A percentile compares a stretch with the other conserved stretches of the same genome.
Evolutionary conservation across 129 eudicot genomes (phyloP).

Genomic region (Solidago caesia): DNA sequence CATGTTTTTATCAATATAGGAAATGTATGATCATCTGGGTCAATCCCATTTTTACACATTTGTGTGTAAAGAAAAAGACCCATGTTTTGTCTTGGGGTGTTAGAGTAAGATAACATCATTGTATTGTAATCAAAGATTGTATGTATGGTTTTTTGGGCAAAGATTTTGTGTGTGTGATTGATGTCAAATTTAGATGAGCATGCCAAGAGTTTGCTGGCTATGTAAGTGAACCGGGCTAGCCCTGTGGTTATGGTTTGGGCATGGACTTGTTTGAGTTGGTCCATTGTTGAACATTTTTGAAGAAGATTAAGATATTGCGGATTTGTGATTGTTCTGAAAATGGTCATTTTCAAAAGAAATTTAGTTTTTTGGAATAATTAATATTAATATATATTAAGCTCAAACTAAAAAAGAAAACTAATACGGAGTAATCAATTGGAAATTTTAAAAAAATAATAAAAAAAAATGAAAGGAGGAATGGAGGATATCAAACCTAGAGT

Average conservation of each 20-base stretch:
- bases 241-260: constrained; percentile 37
- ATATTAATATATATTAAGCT: no score
- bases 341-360: constrained; percentile 18
- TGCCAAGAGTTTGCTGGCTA: constrained; percentile 43
- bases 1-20: constrained; percentile 36
- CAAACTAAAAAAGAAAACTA: no score
- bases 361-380: no score
- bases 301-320: constrained; percentile 32
- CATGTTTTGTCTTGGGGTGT: constrained; percentile 33
- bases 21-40: constrained; percentile 39
- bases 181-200: constrained; percentile 30
- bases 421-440: no score
- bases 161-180: constrained; percentile 25
- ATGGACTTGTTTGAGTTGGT: constrained; percentile 42
- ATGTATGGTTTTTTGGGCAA: constrained; percentile 28
- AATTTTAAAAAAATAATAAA: no score
- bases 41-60: constrained; percentile 34
- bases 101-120: constrained; percentile 37
- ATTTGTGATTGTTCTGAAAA: constrained; percentile 25
- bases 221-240: constrained; percentile 37
- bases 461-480: no score
- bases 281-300: constrained; percentile 36
- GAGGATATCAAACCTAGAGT: no score
- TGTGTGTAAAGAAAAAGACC: constrained; percentile 33
- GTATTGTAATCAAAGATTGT: constrained; percentile 39